These are phyloP conservation scores for Suillus cothurnatus DNA, from an alignment of 768 basidiomycete species.

Conservation along the genomic window DNA sequence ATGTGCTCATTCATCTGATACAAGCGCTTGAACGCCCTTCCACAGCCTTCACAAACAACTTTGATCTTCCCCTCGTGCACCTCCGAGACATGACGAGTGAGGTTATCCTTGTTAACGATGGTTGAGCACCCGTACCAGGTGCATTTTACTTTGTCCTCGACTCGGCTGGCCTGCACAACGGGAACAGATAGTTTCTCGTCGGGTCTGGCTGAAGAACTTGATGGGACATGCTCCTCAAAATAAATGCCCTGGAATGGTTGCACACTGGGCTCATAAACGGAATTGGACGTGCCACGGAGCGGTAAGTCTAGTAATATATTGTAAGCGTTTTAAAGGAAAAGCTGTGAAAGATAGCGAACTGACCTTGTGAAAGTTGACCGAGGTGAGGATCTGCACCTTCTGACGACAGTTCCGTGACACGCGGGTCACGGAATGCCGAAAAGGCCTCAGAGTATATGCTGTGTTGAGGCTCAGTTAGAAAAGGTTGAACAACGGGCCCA, in stretches of 20 bases:
- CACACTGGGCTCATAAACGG: not conserved
- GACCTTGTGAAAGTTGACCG: not conserved
- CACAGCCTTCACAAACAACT: not conserved
- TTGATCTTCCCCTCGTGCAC: not conserved
- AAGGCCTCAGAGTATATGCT: not conserved
- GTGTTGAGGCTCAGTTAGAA: not conserved
- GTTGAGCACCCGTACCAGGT: not conserved
- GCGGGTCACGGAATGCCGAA: not conserved
- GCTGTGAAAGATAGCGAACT: not conserved
- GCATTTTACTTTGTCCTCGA: not conserved
- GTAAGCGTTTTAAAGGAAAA: not conserved
- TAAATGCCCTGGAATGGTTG: not conserved
- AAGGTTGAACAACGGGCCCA: not conserved
- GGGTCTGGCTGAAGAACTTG: not conserved
- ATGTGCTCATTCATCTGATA: not conserved
- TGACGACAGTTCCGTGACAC: not conserved
- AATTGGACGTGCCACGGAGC: not conserved
- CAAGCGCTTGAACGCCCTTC: not conserved
- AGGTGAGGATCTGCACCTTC: not conserved
- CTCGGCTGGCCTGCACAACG: not conserved
- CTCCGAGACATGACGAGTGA: not conserved
- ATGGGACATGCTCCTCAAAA: not conserved
- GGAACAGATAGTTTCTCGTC: not conserved
- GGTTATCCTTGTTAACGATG: not conserved
- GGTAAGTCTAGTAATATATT: not conserved